Base-by-base conservation (phyloP, 169 alveolate species). In the Eimeria maxima region DNA sequence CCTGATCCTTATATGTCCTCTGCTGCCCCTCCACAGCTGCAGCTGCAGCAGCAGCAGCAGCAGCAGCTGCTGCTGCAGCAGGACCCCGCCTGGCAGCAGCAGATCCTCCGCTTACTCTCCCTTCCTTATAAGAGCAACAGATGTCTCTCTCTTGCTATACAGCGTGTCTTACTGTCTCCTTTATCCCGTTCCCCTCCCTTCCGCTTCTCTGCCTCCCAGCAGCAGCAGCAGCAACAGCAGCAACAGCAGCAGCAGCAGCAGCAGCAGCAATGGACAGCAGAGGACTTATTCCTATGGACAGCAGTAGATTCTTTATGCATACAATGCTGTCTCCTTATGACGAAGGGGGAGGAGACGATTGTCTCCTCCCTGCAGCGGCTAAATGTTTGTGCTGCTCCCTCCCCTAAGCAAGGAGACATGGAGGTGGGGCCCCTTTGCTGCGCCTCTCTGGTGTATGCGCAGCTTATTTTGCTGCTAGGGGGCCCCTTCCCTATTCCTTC, bases 381-480 rank as follows among this genome's bases (percentile, higher is more conserved):
- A 22, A 80, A 80, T n/a, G 44, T 80, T 27, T 42, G 69, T 80
- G 90, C 90, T 7, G 90, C 90, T 6, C 90, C 90, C 0, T 45
- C 90, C 1, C 90, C 90, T 18, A 45, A 80, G 60, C 90, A 80
- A 80, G 90, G 90, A 24, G 90, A 80, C 71, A 80, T 80, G 90
- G 90, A 80, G 14, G 67, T 47, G 45, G 90, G 90, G 69, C 71
- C 90, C 27, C 3, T 80, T 0, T 69, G 67, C 8, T 42, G 67
- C 24, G 90, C 90, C 45, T 42, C 47, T 47, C 90, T 20, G 69
- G 90, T 80, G 69, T 80, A 80, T n/a, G 90, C 27, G 38, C 69
- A n/a, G 69, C 90, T 80, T 29, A 80, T 80, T 20, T 22, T 47
- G 47, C 45, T 5, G 24, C 67, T 80, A 0, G 90, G 90, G 27